phyloP scores from a whole-genome alignment of 139 green algal species.

The Micractinium sp. region DNA sequence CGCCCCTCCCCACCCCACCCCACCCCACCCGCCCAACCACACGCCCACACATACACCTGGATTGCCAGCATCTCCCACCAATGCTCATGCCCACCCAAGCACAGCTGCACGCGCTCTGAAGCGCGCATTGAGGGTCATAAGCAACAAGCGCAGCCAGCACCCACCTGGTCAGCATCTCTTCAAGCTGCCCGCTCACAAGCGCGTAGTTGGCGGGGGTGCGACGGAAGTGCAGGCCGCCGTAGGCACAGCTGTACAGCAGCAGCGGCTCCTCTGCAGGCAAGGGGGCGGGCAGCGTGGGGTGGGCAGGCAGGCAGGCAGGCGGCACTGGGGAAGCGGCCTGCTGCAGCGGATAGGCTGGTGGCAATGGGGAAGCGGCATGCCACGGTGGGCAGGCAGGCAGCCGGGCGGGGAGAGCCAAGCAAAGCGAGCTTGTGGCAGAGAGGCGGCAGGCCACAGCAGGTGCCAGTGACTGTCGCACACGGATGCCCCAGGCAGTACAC shows the following conservation, averaged over 20 bases:
- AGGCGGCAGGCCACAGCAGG: too few relatives aligned
- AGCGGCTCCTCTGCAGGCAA: constrained; percentile 70
- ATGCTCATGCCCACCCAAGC: background rate
- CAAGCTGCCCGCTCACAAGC: constrained; percentile 22
- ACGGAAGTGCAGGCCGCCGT: constrained; percentile 44
- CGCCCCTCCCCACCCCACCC: background rate
- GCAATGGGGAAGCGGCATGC: background rate
- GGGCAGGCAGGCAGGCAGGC: background rate
- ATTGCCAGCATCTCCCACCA: background rate
- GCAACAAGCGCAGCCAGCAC: background rate
- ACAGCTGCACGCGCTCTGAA: too few relatives aligned
- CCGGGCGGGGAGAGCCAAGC: background rate
- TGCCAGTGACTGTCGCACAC: too few relatives aligned
- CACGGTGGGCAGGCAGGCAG: background rate
- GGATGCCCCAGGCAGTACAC: background rate
- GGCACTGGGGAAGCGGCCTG: background rate
- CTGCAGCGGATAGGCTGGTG: too few relatives aligned
- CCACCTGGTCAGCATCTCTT: constrained; percentile 36
- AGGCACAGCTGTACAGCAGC: constrained; percentile 76
- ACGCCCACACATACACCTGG: too few relatives aligned
- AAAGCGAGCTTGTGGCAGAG: background rate
- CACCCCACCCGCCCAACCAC: too few relatives aligned
- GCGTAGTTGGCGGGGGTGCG: constrained; percentile 13
- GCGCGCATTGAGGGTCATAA: too few relatives aligned
- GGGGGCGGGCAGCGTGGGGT: too few relatives aligned